Evolutionary conservation across 2,329 filamentous ascomycete species (phyloP), one percentile per base, ranked within the genome.

Genomic region (Reticulascus tulasneorum): DNA sequence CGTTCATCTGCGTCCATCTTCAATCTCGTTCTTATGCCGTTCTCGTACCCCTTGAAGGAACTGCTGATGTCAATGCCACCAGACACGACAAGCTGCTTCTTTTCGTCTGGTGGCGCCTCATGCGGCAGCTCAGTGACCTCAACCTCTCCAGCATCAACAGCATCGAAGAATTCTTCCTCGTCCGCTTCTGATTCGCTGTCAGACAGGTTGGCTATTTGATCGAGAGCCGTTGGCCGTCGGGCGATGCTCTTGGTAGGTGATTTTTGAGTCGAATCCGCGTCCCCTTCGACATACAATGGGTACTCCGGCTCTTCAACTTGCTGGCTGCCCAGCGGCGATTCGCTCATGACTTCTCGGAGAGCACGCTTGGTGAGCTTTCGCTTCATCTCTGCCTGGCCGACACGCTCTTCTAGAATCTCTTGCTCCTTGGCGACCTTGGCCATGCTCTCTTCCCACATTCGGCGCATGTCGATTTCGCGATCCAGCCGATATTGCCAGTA

Each of bases 371-470:
- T 93, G 45, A 86, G 76, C 57, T 86, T 90, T 38, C 89, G 79
- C 70, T 94, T 97, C 55, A 85, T 77, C 59, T 97, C 91, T 2
- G 89, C 86, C 60, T 95, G 86, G 28, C 86, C 88, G 42, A 96
- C 86, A 39, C 82, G 84, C 23, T 79, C 86, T 56, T 97, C 88
- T 2, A 98, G 74, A 33, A 89, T 78, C 61, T 97, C 93, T 51
- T 98, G 93, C 58, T 98, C 93, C 37, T 80, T 82, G 13, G 90
- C 93, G n/a, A 98, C 85, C 51, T 90, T 82, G 9, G 93, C 89
- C 93, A 98, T 96, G 62, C 90, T 97, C 53, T 98, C 93, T 63
- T 98, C 93, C 93, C 93, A 98, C 79, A 98, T 86, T 41, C 86
- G 83, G 23, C 93, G 81, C 64, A 97, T 84, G 56, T 95, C 87